Evolutionary conservation across 1,284 basidiomycete species (phyloP).

Genomic region (Naganishia albida): DNA sequence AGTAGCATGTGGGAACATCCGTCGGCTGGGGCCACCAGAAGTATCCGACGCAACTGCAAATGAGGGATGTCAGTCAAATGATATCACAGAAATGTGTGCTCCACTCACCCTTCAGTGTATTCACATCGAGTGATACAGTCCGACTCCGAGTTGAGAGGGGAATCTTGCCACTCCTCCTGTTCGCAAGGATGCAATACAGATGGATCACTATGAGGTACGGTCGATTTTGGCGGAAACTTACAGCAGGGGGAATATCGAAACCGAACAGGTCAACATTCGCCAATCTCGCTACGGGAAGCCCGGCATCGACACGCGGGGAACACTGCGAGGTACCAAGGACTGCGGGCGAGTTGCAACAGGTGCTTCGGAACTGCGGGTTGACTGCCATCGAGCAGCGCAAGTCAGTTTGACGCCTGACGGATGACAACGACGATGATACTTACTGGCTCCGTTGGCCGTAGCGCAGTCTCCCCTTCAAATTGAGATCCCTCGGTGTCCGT

Average conservation of each 20-base stretch:
- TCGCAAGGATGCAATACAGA: too few relatives aligned
- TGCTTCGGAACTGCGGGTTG: constrained; percentile 6
- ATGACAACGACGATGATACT: neutral
- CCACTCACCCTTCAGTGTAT: neutral
- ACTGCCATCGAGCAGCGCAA: neutral
- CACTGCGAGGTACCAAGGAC: neutral
- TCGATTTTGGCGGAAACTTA: neutral
- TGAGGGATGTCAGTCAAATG: neutral
- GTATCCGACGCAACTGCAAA: neutral
- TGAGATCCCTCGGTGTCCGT: neutral
- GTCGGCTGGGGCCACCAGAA: constrained; percentile 9
- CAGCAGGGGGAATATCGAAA: neutral
- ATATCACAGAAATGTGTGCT: neutral
- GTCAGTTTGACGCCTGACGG: neutral
- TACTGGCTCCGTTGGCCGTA: neutral
- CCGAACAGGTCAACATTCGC: neutral
- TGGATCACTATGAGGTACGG: too few relatives aligned
- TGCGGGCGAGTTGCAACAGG: constrained; percentile 9
- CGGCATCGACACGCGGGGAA: neutral
- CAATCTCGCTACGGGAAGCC: neutral
- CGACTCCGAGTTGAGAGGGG: neutral
- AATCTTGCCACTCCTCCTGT: too few relatives aligned
- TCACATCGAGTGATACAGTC: neutral
- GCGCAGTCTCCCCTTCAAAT: constrained; percentile 5
- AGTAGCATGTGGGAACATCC: neutral